Conservation (phyloP, 2,329 filamentous ascomycete genomes). For the Talaromyces sp. region DNA sequence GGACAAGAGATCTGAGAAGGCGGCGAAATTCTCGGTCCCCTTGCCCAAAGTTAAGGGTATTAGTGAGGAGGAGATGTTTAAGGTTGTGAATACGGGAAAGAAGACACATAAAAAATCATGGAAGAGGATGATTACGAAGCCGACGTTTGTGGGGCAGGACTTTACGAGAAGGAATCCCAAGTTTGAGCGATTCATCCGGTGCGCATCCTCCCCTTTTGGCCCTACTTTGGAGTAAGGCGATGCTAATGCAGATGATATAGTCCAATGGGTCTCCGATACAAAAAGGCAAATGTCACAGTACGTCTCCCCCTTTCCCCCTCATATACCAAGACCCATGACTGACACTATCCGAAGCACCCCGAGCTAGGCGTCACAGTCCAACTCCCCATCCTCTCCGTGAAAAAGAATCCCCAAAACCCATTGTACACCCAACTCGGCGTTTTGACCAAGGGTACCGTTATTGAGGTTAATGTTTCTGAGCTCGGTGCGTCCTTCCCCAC, state of each 20-base stretch:
- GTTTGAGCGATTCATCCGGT: slow-evolving; percentile 66
- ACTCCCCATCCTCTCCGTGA: slow-evolving; percentile 72
- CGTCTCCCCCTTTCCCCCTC: neutral
- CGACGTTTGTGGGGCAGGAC: slow-evolving; percentile 85
- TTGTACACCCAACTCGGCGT: slow-evolving; percentile 92
- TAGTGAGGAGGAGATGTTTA: slow-evolving; percentile 96
- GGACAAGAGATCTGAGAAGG: slow-evolving; percentile 91
- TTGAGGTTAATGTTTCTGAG: slow-evolving; percentile 93
- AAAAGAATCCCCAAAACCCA: slow-evolving; percentile 85
- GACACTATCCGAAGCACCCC: slow-evolving; percentile 52
- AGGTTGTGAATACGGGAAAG: slow-evolving; percentile 92
- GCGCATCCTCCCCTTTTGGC: neutral
- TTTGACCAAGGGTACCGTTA: slow-evolving; percentile 76
- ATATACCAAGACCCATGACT: neutral
- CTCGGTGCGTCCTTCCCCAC: slow-evolving; percentile 40
- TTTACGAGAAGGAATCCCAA: slow-evolving; percentile 88
- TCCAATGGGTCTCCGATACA: slow-evolving; percentile 75
- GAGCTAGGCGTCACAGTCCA: slow-evolving; percentile 85
- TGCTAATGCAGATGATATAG: slow-evolving; percentile 7
- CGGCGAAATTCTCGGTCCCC: slow-evolving; percentile 87
- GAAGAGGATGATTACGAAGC: slow-evolving; percentile 69
- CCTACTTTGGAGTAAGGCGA: neutral
- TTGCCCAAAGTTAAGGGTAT: slow-evolving; percentile 93
- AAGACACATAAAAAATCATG: slow-evolving; percentile 82
- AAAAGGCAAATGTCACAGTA: slow-evolving; percentile 67